Conservation (phyloP, 2,329 filamentous ascomycete species). For the Botrytis fragariae region DNA sequence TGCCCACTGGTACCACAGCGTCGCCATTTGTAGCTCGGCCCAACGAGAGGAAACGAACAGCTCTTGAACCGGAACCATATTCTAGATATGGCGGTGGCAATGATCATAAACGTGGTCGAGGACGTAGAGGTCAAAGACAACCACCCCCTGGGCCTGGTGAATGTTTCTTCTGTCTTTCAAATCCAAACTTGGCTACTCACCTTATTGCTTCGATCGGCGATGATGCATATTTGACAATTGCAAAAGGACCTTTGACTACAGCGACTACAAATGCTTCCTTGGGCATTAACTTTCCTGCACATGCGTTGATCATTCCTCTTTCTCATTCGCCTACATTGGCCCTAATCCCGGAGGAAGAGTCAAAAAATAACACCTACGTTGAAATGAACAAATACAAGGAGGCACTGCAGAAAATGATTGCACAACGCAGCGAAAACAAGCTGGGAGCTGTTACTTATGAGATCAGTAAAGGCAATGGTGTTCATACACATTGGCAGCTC, state of each 20-base stretch:
- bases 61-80: constrained; percentile 48
- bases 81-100: constrained; percentile 53
- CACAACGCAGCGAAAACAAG: constrained; percentile 49
- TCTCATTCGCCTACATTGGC: constrained; percentile 75
- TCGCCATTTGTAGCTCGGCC: constrained; percentile 63
- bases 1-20: constrained; percentile 70
- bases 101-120: constrained; percentile 46
- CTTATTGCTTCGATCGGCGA: constrained; percentile 88
- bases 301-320: constrained; percentile 89
- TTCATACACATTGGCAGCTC: constrained; percentile 94
- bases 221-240: constrained; percentile 83
- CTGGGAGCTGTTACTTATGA: constrained; percentile 90
- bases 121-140: constrained; percentile 45
- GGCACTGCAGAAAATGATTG: constrained; percentile 76
- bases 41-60: constrained; percentile 56
- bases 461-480: constrained; percentile 75
- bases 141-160: constrained; percentile 69
- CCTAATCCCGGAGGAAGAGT: constrained; percentile 55
- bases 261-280: constrained; percentile 62
- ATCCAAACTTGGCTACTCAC: constrained; percentile 78
- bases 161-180: constrained; percentile 96
- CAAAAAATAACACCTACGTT: constrained; percentile 56
- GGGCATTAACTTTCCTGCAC: constrained; percentile 72
- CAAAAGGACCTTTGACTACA: constrained; percentile 83
- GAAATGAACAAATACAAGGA: constrained; percentile 85